Percentiles rank a stretch among this genome's conserved stretches.
phyloP scores from a whole-genome alignment of 148 eudicot genomes.

The Fallopia convolvulus region DNA sequence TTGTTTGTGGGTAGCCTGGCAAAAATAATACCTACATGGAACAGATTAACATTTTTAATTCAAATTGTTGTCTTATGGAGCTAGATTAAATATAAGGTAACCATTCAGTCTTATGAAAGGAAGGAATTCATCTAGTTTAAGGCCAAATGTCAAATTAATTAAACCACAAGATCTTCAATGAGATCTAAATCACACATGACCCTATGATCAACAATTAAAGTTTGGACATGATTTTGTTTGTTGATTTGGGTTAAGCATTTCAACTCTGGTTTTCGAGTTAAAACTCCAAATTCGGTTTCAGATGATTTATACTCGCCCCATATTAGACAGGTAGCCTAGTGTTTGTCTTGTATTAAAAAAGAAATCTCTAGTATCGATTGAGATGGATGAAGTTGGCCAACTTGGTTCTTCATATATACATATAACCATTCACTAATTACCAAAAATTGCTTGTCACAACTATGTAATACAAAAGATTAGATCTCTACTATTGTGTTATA shows the following conservation, averaged over 20 bases:
- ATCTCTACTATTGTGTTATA: not conserved
- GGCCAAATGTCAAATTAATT: not conserved
- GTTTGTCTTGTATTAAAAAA: too few species aligned
- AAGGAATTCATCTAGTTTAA: too few species aligned
- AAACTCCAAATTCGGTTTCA: too few species aligned
- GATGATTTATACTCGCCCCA: too few species aligned
- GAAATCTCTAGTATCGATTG: too few species aligned
- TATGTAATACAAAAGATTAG: not conserved
- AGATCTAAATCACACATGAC: not conserved
- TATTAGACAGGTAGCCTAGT: too few species aligned
- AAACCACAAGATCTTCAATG: not conserved
- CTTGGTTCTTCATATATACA: not conserved
- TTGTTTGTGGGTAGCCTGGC: slow-evolving; percentile 8
- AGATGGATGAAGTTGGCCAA: not conserved
- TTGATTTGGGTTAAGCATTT: too few species aligned
- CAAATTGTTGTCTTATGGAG: not conserved
- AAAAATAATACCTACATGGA: not conserved
- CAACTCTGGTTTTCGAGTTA: too few species aligned
- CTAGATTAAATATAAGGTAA: not conserved
- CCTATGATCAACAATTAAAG: not conserved
- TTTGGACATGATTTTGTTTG: too few species aligned
- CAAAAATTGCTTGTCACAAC: not conserved
- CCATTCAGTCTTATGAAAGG: too few species aligned
- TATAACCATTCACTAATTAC: not conserved
- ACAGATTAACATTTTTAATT: not conserved